Evolutionary conservation across 2,329 filamentous ascomycete species (phyloP).

Genomic region (Mariannaea elegans): DNA sequence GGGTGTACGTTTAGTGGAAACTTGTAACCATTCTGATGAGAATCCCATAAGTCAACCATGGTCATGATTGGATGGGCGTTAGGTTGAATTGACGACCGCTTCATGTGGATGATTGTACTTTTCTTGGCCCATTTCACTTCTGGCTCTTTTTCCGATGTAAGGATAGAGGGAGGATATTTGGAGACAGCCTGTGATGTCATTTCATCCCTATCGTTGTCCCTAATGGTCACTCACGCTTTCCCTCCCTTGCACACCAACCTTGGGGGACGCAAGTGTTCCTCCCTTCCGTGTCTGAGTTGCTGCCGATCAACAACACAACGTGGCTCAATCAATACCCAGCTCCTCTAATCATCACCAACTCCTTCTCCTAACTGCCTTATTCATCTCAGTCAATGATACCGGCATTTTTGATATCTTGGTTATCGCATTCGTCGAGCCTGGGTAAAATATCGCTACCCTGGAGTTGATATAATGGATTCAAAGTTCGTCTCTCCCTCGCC

Average conservation of each 20-base stretch:
- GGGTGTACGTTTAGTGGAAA: conserved; percentile 39
- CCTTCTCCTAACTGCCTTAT: neutral
- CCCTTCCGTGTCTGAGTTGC: neutral
- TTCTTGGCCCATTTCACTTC: neutral
- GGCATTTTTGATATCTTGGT: neutral
- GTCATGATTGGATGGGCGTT: conserved; percentile 30
- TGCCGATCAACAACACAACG: neutral
- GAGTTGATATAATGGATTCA: conserved; percentile 21
- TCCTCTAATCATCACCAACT: neutral
- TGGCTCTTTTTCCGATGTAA: neutral
- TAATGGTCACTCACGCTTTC: neutral
- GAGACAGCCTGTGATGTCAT: neutral
- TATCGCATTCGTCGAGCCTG: neutral
- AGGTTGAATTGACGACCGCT: conserved; percentile 28
- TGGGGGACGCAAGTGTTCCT: neutral
- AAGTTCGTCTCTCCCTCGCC: conserved; percentile 5
- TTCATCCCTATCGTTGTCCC: neutral
- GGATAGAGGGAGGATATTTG: neutral
- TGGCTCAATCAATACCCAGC: neutral
- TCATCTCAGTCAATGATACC: neutral
- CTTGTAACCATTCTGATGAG: conserved; percentile 26
- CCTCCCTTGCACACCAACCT: neutral
- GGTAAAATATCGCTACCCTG: neutral
- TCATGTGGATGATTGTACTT: conserved; percentile 2
- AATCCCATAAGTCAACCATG: conserved; percentile 23